Conservation (phyloP, 1,284 basidiomycete genomes). For the Ustilago trichophora region DNA sequence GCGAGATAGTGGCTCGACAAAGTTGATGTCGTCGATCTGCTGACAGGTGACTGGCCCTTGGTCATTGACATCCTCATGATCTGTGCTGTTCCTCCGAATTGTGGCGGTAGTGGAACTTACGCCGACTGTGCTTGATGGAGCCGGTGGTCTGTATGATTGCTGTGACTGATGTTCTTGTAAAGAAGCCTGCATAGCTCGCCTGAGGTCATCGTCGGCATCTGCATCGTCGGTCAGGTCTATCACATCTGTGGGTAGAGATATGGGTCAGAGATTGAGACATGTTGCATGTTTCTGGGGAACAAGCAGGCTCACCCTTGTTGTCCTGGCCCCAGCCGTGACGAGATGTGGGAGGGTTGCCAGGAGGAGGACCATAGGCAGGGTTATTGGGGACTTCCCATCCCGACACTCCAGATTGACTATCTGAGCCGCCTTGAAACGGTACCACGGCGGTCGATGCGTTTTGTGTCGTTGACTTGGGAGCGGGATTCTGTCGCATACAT, state of each 20-base stretch:
- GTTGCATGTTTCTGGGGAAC: too few species aligned
- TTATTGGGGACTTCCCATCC: slow-evolving; percentile 19
- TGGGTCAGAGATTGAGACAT: too few species aligned
- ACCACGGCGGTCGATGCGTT: slow-evolving; percentile 15
- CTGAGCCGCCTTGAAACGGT: slow-evolving; percentile 8
- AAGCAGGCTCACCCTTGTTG: slow-evolving; percentile 13
- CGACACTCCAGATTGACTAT: not conserved
- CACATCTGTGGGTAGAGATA: slow-evolving; percentile 5
- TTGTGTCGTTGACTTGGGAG: slow-evolving; percentile 10
- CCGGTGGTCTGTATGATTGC: slow-evolving; percentile 19
- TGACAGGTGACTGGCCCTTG: not conserved
- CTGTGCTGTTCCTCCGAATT: not conserved
- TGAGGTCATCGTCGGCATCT: slow-evolving; percentile 41
- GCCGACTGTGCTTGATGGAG: slow-evolving; percentile 34
- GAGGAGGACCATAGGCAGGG: slow-evolving; percentile 20
- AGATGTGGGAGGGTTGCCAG: slow-evolving; percentile 14
- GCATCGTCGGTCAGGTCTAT: slow-evolving; percentile 43
- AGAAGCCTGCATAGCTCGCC: slow-evolving; percentile 40
- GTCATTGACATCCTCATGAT: not conserved
- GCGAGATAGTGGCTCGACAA: not conserved
- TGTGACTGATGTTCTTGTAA: slow-evolving; percentile 35
- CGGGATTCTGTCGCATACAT: too few species aligned
- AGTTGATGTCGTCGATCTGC: not conserved
- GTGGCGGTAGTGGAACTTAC: slow-evolving; percentile 18
- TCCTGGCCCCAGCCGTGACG: slow-evolving; percentile 7